Evolutionary conservation across 768 basidiomycete genomes (phyloP).

Genomic region (Termitomyces sp.): DNA sequence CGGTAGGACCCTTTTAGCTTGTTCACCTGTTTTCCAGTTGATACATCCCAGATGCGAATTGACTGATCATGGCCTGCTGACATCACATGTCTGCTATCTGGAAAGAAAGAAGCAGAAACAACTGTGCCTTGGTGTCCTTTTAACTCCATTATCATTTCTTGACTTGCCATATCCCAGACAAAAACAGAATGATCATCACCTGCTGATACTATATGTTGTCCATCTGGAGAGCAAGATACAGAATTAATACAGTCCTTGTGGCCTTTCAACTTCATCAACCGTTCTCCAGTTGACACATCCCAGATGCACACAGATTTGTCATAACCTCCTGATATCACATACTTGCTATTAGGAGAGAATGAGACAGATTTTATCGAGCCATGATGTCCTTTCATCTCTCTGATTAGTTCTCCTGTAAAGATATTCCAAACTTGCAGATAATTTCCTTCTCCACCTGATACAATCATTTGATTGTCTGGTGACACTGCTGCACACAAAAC

Average conservation of each 20-base stretch:
- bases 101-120: background rate
- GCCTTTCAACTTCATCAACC: background rate
- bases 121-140: background rate
- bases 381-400: too few relatives aligned
- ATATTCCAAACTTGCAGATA: background rate
- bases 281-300: background rate
- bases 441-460: background rate
- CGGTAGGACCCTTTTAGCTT: too few relatives aligned
- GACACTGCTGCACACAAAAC: background rate
- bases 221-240: background rate
- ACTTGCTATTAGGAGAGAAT: too few relatives aligned
- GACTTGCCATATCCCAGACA: background rate
- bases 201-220: background rate
- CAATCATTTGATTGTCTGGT: background rate
- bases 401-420: too few relatives aligned
- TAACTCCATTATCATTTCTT: background rate
- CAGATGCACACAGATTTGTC: too few relatives aligned
- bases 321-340: too few relatives aligned
- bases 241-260: background rate
- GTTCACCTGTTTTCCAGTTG: too few relatives aligned
- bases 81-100: background rate
- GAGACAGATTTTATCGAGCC: too few relatives aligned
- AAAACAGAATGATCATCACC: background rate
- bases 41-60: too few relatives aligned
- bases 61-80: background rate